phyloP scores from a whole-genome alignment of 106 monocot genomes.

The Platanthera guangdongensis region DNA sequence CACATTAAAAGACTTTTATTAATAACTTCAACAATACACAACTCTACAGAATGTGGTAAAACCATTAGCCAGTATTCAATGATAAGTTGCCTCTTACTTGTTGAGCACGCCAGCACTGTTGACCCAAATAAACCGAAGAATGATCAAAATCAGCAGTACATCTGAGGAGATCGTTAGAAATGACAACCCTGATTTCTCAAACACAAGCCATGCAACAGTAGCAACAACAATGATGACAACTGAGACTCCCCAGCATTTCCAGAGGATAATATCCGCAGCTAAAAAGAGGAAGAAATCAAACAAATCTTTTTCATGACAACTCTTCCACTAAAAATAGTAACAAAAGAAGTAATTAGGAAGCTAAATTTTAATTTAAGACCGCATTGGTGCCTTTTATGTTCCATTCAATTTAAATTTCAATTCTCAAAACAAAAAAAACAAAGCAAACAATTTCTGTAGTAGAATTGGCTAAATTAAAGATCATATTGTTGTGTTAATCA shows the following conservation, averaged over 20 bases:
- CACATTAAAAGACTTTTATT: too few relatives aligned
- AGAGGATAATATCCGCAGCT: constrained; percentile 95
- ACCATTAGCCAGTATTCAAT: neutral
- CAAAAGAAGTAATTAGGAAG: neutral
- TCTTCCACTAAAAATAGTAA: neutral
- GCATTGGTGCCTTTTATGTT: neutral
- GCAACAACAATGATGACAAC: constrained; percentile 53
- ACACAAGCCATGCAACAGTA: constrained; percentile 65
- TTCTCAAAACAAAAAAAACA: neutral
- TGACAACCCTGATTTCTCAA: constrained; percentile 71
- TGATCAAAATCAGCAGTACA: constrained; percentile 70
- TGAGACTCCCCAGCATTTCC: constrained; percentile 52
- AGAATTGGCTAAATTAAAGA: neutral
- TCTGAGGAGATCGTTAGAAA: constrained; percentile 73
- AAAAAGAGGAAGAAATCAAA: neutral
- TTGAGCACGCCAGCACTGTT: constrained; percentile 60
- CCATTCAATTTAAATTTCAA: neutral
- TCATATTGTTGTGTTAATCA: neutral
- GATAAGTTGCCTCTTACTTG: constrained; percentile 34
- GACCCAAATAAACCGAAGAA: constrained; percentile 56
- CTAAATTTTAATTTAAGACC: neutral
- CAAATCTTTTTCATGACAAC: neutral
- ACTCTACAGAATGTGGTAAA: neutral
- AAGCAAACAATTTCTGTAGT: neutral
- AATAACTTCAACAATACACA: neutral